A percentile compares a stretch with the other conserved stretches of the same genome.
phyloP scores from a whole-genome alignment of 108 stramenopile genomes.

The Thalassiosira profunda region DNA sequence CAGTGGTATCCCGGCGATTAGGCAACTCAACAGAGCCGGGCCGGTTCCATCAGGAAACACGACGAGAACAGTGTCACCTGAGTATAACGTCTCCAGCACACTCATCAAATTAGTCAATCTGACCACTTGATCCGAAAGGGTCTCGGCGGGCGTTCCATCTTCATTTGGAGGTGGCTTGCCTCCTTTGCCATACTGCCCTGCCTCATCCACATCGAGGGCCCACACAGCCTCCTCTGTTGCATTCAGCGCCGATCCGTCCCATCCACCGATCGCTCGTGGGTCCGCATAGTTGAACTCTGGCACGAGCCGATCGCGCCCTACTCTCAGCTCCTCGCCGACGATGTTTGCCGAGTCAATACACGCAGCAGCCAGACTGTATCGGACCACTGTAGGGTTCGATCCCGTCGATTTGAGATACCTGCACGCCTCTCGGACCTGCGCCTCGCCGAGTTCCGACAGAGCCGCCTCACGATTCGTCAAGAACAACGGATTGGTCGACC shows the following conservation, averaged over 20 bases:
- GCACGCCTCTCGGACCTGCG: conserved; percentile 59
- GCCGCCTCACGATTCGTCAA: conserved; percentile 84
- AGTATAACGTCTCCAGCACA: conserved; percentile 76
- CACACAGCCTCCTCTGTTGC: conserved; percentile 63
- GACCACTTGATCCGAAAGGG: conserved; percentile 70
- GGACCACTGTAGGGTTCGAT: conserved; percentile 58
- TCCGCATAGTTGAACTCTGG: conserved; percentile 89
- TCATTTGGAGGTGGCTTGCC: conserved; percentile 77
- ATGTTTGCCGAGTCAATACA: conserved; percentile 68
- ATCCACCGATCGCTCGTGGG: conserved; percentile 76
- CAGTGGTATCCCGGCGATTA: conserved; percentile 81
- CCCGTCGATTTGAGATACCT: conserved; percentile 23
- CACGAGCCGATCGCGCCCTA: conserved; percentile 79
- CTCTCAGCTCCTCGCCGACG: conserved; percentile 56
- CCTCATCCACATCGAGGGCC: conserved; percentile 76
- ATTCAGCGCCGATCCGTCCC: conserved; percentile 63
- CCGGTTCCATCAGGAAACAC: conserved; percentile 85
- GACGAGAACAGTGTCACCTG: conserved; percentile 77
- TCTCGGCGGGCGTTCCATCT: conserved; percentile 87
- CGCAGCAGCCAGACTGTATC: conserved; percentile 71
- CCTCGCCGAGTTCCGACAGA: conserved; percentile 50
- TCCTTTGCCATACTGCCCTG: conserved; percentile 57
- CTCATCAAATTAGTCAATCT: conserved; percentile 74
- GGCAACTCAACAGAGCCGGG: conserved; percentile 72
- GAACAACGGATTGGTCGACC: conserved; percentile 81